These are phyloP conservation scores for Trichoderma sp. DNA, from an alignment of 2,329 filamentous ascomycete species.

Conservation along the genomic window DNA sequence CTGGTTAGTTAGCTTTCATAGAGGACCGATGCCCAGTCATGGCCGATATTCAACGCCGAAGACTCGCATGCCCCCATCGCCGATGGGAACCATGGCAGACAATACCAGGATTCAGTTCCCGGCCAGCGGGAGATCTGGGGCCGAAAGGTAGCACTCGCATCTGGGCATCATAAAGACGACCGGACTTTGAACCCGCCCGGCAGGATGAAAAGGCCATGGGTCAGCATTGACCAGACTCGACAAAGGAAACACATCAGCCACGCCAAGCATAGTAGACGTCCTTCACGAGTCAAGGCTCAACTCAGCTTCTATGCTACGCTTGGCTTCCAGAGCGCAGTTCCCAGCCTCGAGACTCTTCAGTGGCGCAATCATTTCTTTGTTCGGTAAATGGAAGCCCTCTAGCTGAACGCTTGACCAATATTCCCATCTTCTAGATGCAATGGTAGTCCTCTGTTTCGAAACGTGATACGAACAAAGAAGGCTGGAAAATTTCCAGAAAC, in stretches of 20 bases:
- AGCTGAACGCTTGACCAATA: neutral
- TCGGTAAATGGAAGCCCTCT: neutral
- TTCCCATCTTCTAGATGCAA: neutral
- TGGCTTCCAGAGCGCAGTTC: neutral
- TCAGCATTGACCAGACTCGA: neutral
- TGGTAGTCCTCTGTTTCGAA: neutral
- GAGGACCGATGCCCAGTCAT: neutral
- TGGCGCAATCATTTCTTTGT: neutral
- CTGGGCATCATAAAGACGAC: neutral
- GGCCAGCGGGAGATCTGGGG: conserved; percentile 3
- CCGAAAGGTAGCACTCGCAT: neutral
- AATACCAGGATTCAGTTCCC: neutral
- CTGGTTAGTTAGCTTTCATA: neutral
- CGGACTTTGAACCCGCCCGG: neutral
- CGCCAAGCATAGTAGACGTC: neutral
- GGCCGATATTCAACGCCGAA: neutral
- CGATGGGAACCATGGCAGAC: neutral
- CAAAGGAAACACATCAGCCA: neutral
- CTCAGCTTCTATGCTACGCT: neutral
- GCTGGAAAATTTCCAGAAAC: neutral
- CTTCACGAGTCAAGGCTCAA: conserved; percentile 7
- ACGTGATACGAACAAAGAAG: neutral
- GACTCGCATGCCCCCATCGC: conserved; percentile 6
- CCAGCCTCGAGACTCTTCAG: neutral
- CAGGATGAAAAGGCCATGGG: neutral